phyloP scores from a whole-genome alignment of 108 stramenopile species.

The Skeletonema menzelii region DNA sequence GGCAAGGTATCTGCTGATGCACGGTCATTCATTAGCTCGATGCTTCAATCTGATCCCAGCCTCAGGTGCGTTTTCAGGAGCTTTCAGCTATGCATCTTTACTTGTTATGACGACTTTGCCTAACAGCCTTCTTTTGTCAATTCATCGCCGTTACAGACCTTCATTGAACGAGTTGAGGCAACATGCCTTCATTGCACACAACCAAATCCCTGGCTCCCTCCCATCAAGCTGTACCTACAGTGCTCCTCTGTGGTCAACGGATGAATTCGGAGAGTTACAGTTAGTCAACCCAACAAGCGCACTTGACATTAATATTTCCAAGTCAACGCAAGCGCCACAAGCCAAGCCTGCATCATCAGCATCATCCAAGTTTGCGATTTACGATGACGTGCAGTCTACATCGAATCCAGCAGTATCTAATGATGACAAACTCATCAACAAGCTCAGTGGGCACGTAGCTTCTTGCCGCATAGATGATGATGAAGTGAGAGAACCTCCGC shows the following conservation, averaged over 20 bases:
- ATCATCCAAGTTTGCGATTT: slow-evolving; percentile 38
- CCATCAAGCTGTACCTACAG: slow-evolving; percentile 58
- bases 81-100: not conserved
- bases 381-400: slow-evolving; percentile 22
- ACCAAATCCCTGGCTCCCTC: slow-evolving; percentile 60
- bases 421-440: not conserved
- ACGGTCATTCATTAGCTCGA: slow-evolving; percentile 79
- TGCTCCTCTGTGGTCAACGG: slow-evolving; percentile 69
- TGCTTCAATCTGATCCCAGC: slow-evolving; percentile 90
- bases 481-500: not conserved
- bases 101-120: not conserved
- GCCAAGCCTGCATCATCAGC: not conserved
- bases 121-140: slow-evolving; percentile 3
- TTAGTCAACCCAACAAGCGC: slow-evolving; percentile 44
- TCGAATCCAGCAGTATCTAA: not conserved
- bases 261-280: slow-evolving; percentile 53
- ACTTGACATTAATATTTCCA: slow-evolving; percentile 25
- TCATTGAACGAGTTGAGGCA: slow-evolving; percentile 64
- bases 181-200: slow-evolving; percentile 86
- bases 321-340: not conserved
- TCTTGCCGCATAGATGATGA: not conserved
- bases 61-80: slow-evolving; percentile 51
- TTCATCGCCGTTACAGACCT: slow-evolving; percentile 46
- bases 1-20: slow-evolving; percentile 80
- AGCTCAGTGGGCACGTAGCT: not conserved